These are phyloP conservation scores for Hypoxylon fragiforme DNA, from an alignment of 495 filamentous ascomycete genomes.

Conservation along the genomic window DNA sequence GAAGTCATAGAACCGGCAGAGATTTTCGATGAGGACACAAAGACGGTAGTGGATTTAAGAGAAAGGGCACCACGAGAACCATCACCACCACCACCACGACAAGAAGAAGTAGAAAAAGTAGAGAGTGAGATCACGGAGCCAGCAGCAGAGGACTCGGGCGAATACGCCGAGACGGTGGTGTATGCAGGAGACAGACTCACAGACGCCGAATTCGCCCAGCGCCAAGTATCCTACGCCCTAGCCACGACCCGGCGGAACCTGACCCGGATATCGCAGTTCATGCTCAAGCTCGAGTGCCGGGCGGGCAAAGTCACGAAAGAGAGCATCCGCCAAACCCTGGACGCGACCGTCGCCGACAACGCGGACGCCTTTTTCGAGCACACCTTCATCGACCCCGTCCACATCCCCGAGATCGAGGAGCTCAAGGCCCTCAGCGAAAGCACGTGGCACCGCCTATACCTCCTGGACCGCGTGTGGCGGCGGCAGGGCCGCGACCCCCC, in stretches of 20 bases:
- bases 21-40: no score
- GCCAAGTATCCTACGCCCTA: slow-evolving; percentile 20
- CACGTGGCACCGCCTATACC: slow-evolving; percentile 27
- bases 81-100: no score
- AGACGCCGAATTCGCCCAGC: slow-evolving; percentile 16
- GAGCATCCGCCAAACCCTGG: slow-evolving; percentile 31
- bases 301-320: slow-evolving; percentile 35
- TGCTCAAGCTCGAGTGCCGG: slow-evolving; percentile 34
- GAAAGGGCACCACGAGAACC: no score
- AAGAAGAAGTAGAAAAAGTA: no score
- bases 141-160: not conserved
- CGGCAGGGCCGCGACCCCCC: slow-evolving; percentile 1
- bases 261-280: slow-evolving; percentile 32
- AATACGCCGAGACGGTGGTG: no score
- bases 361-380: not conserved
- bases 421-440: slow-evolving; percentile 25
- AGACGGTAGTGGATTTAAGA: no score
- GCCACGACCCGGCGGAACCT: slow-evolving; percentile 22
- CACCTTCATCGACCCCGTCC: not conserved
- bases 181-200: slow-evolving; percentile 8
- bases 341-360: slow-evolving; percentile 26
- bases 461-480: slow-evolving; percentile 31
- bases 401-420: slow-evolving; percentile 23
- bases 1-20: no score
- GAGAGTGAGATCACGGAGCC: not conserved